Evolutionary conservation across 495 filamentous ascomycete genomes (phyloP), one percentile per base, ranked within the genome.

Genomic region (Annulohypoxylon bovei): DNA sequence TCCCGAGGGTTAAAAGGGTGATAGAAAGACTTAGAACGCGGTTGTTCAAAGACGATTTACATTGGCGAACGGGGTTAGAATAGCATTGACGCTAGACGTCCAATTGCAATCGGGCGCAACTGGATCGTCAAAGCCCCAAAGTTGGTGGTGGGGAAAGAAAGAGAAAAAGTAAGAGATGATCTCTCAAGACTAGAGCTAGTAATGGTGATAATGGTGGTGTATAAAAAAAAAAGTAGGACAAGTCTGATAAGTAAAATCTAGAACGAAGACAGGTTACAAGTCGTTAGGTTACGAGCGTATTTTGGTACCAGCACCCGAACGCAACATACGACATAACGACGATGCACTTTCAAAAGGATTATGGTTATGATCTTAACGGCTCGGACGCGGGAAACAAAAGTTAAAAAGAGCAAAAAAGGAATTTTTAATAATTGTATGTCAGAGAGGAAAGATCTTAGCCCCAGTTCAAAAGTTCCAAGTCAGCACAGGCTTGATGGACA

Each of bases 101-200:
- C 69, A 77, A 77, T 73, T 72, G 58, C 64, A 69, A 64, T 65
- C 60, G 70, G 64, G 72, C 72, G 75, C 72, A 75, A 75, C 67
- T 33, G 27, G 64, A 62, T 62, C 53, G 59, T 55, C 46, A 65
- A 71, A 65, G 44, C 40, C 63, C 62, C 49, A 52, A 56, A 44
- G 23, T 20, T 53, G 11, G 49, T 23, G 49, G 18, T 6, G 25
- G 18, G 37, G 20, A 28, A 55, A 32, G 28, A 18, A 9, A 25
- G 47, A 46, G 54, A 30, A 28, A 14, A 35, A 46, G 18, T 20
- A 28, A 55, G 32, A 16, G 40, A 32, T 0, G 8, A 72, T n/a
- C 9, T 6, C 22, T 14, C 22, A 11, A 23, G 50, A 62, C 49
- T 28, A 28, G 46, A 50, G 46, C 42, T 67, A 63, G 58, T 53